A percentile compares a stretch with the other conserved stretches of the same genome.
Evolutionary conservation across 768 basidiomycete species (phyloP).

Genomic region (Antrodiella citrinella): DNA sequence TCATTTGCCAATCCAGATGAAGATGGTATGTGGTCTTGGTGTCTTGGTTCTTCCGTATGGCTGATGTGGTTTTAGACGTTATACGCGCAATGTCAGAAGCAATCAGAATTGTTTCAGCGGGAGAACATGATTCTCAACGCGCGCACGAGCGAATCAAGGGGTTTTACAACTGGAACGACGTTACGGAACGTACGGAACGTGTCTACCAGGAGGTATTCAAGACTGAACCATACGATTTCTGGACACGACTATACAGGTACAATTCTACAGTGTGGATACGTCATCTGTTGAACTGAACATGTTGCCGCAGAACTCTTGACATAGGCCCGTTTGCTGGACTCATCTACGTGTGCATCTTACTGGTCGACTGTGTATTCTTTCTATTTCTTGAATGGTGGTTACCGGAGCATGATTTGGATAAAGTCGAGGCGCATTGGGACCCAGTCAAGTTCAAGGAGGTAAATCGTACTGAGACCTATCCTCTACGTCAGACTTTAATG

Average conservation of each 20-base stretch:
- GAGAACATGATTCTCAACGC: conserved; percentile 62
- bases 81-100: conserved; percentile 78
- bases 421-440: conserved; percentile 62
- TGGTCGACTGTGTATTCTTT: conserved; percentile 88
- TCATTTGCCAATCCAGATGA: conserved; percentile 91
- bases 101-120: conserved; percentile 56
- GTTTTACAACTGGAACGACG: conserved; percentile 84
- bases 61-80: conserved; percentile 73
- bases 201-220: conserved; percentile 71
- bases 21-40: conserved; percentile 59
- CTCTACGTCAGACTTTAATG: background rate
- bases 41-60: too few relatives aligned
- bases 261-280: too few relatives aligned
- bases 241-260: conserved; percentile 71
- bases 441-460: conserved; percentile 27
- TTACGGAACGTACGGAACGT: conserved; percentile 71
- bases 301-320: conserved; percentile 53
- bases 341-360: conserved; percentile 81
- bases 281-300: too few relatives aligned
- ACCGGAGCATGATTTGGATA: conserved; percentile 72
- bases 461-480: background rate
- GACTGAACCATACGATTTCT: conserved; percentile 58
- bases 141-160: conserved; percentile 73
- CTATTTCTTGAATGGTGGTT: conserved; percentile 76
- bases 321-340: conserved; percentile 77